phyloP scores from a whole-genome alignment of 306 rosid genomes.

The Ormosia emarginata region DNA sequence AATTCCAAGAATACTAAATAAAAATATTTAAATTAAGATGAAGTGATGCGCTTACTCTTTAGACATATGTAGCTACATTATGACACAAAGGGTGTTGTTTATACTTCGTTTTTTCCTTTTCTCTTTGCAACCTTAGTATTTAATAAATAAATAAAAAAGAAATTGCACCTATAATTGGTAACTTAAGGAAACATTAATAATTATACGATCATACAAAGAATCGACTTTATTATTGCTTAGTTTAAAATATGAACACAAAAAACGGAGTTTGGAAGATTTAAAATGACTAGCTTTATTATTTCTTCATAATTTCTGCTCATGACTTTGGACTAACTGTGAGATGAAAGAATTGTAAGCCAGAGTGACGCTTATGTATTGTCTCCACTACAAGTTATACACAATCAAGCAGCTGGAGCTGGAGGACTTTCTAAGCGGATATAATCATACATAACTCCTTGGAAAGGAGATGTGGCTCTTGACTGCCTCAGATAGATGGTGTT shows the following conservation, averaged over 20 bases:
- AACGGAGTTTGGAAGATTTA: neutral
- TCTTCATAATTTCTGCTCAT: neutral
- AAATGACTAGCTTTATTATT: neutral
- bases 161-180: neutral
- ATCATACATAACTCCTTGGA: slow-evolving; percentile 72
- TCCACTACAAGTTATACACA: neutral
- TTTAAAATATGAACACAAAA: too few species aligned
- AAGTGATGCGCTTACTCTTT: too few species aligned
- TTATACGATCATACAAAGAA: neutral
- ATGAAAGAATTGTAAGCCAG: neutral
- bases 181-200: neutral
- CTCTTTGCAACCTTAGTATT: neutral
- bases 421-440: slow-evolving; percentile 80
- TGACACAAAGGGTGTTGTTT: too few species aligned
- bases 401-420: slow-evolving; percentile 11
- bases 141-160: too few species aligned
- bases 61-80: too few species aligned
- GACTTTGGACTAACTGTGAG: neutral
- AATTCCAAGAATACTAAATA: too few species aligned
- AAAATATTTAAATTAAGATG: too few species aligned
- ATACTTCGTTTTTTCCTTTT: too few species aligned
- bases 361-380: neutral
- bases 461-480: slow-evolving; percentile 25
- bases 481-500: slow-evolving; percentile 62
- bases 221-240: neutral